Evolutionary conservation across 2,329 filamentous ascomycete species (phyloP), one percentile per base, ranked within the genome.

Genomic region (Lachnellula occidentalis): DNA sequence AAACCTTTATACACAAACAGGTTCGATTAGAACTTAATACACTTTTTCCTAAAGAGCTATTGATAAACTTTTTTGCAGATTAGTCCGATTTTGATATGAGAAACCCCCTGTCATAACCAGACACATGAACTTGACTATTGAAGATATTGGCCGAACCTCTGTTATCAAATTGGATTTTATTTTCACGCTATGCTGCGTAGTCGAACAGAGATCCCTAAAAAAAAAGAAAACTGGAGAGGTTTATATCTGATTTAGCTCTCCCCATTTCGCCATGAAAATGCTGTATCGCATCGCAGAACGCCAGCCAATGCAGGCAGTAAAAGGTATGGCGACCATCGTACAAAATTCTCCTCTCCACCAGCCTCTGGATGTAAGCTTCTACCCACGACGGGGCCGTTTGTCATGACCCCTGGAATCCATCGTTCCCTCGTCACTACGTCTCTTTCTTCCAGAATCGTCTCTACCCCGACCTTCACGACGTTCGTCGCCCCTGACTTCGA

Each of bases 331-430:
- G 48, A 53, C 48, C 48, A 57, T 58, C 54, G 56, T 58, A 60
- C 58, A 60, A 50, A 34, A 34, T 24, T 51, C 37, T 22, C 34
- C 17, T 46, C 39, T 12, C 9, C 9, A 31, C 27, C 19, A 50
- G 24, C 27, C 31, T 31, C 43, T 41, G n/a, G 15, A 34, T 45
- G 36, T 14, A 22, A 51, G 46, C 43, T 17, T 57, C 46, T 58
- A 64, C 53, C 31, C 27, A 34, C 63, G 58, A 41, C 65, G 58
- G 11, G 59, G 55, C 55, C 65, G 61, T 57, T 68, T 69, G 21
- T 66, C 63, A 48, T 60, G 71, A 67, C 49, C 67, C 72, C 58
- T 66, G 19, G 59, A 54, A 37, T 66, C 64, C 48, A 63, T 46
- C 15, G 51, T 53, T 14, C 61, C 64, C 47, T 63, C 67, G 27